Evolutionary conservation across 441 rosid genomes (phyloP).

Genomic region (Isatis lusitanica): DNA sequence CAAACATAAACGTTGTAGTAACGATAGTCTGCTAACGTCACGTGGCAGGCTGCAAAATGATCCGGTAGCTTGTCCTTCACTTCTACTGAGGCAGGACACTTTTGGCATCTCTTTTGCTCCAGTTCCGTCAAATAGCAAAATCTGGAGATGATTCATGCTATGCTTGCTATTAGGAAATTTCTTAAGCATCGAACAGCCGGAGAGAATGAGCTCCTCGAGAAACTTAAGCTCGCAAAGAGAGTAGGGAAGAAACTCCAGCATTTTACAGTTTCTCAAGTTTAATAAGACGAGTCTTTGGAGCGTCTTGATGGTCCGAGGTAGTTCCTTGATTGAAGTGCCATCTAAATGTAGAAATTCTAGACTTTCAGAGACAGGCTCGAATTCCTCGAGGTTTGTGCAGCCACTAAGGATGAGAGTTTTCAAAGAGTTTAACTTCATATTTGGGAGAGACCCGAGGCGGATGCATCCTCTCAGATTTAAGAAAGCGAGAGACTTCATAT

Average conservation of each 20-base stretch:
- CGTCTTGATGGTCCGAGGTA: not conserved
- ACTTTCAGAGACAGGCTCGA: not conserved
- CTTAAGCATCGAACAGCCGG: conserved; percentile 28
- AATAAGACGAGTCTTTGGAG: conserved; percentile 29
- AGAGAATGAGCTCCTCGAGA: conserved; percentile 20
- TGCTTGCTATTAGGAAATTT: not conserved
- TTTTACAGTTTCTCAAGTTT: conserved; percentile 31
- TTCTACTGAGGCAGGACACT: too few species aligned
- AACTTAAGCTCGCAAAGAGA: not conserved
- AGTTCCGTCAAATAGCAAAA: not conserved
- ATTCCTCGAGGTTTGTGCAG: not conserved
- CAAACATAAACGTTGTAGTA: too few species aligned
- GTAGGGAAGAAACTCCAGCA: conserved; percentile 6
- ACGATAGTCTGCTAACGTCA: too few species aligned
- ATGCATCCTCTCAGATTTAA: conserved; percentile 17
- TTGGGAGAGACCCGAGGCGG: not conserved
- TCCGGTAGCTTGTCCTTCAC: too few species aligned
- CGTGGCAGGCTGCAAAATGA: too few species aligned
- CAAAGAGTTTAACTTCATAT: not conserved
- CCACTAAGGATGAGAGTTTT: conserved; percentile 11
- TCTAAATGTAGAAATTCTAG: not conserved
- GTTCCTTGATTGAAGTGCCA: not conserved
- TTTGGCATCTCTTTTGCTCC: not conserved
- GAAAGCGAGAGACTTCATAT: not conserved
- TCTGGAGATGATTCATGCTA: not conserved